Percentiles rank a stretch among this genome's conserved stretches.
Evolutionary conservation across 2,329 filamentous ascomycete genomes (phyloP).

Genomic region (Penicillium sp.): DNA sequence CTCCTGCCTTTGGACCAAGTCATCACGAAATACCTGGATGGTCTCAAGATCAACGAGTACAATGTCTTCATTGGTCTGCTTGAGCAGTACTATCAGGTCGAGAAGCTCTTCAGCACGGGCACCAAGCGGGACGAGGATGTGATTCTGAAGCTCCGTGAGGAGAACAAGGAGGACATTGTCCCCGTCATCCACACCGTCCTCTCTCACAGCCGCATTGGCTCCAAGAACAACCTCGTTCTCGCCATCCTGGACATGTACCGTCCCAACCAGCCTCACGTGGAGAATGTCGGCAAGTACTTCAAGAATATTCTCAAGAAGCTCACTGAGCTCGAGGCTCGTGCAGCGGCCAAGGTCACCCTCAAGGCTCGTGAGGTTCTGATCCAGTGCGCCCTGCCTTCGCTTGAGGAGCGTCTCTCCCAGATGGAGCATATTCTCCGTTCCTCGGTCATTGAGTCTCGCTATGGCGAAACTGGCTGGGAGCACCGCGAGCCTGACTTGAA

Average conservation of each 20-base stretch:
- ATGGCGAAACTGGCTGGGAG: slow-evolving; percentile 94
- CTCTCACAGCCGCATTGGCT: slow-evolving; percentile 83
- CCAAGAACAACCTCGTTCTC: slow-evolving; percentile 89
- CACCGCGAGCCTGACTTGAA: slow-evolving; percentile 88
- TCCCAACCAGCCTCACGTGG: slow-evolving; percentile 85
- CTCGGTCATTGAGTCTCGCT: slow-evolving; percentile 91
- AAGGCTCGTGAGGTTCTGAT: slow-evolving; percentile 98
- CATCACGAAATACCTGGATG: slow-evolving; percentile 74
- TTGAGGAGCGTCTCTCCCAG: slow-evolving; percentile 89
- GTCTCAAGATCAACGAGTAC: slow-evolving; percentile 86
- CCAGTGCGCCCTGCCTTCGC: slow-evolving; percentile 88
- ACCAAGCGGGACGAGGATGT: slow-evolving; percentile 87
- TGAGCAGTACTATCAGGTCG: slow-evolving; percentile 72
- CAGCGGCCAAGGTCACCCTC: slow-evolving; percentile 88
- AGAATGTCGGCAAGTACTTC: slow-evolving; percentile 83
- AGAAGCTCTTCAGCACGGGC: slow-evolving; percentile 80
- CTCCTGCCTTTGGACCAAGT: slow-evolving; percentile 72
- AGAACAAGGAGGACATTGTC: slow-evolving; percentile 86
- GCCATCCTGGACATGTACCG: slow-evolving; percentile 91
- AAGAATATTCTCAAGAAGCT: slow-evolving; percentile 75
- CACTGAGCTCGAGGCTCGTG: slow-evolving; percentile 80
- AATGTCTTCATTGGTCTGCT: slow-evolving; percentile 73
- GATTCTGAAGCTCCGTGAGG: slow-evolving; percentile 85
- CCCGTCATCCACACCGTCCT: slow-evolving; percentile 84
- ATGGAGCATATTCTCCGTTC: slow-evolving; percentile 99